phyloP scores from a whole-genome alignment of 2,329 filamentous ascomycete genomes.

The Sarocladium oryzae region DNA sequence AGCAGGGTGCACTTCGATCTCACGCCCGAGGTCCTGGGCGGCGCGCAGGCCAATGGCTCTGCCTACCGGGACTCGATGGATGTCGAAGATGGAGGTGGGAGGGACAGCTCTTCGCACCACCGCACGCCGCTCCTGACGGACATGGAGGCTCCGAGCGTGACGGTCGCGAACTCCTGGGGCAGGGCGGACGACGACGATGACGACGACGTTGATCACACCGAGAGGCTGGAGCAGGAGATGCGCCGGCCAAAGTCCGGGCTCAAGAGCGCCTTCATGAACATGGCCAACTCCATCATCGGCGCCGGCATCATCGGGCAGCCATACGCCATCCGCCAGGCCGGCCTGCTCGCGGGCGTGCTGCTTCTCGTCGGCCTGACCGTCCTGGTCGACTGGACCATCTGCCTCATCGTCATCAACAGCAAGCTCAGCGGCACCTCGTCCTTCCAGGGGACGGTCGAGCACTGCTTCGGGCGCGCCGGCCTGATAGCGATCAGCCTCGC shows the following conservation, averaged over 20 bases:
- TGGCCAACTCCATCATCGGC: constrained; percentile 97
- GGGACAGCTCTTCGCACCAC: constrained; percentile 47
- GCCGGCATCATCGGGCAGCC: constrained; percentile 77
- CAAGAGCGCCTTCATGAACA: constrained; percentile 94
- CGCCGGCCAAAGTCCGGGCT: constrained; percentile 76
- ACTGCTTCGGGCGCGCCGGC: constrained; percentile 85
- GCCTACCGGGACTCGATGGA: constrained; percentile 21
- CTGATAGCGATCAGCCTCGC: constrained; percentile 83
- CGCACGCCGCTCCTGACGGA: constrained; percentile 70
- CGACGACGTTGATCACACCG: constrained; percentile 30
- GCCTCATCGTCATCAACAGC: constrained; percentile 93
- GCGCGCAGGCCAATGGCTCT: constrained; percentile 14
- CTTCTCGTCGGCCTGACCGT: constrained; percentile 75
- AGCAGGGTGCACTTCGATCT: constrained; percentile 72
- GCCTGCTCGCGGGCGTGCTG: constrained; percentile 70
- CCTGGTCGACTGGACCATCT: constrained; percentile 94
- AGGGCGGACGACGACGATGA: constrained; percentile 20
- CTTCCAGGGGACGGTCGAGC: constrained; percentile 92
- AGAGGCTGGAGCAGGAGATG: constrained; percentile 48
- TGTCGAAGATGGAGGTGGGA: constrained; percentile 34
- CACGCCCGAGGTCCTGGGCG: constrained; percentile 36
- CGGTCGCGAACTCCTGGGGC: constrained; percentile 54
- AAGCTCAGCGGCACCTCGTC: constrained; percentile 91
- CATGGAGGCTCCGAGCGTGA: constrained; percentile 72
- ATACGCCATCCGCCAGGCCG: constrained; percentile 92